Base-by-base conservation (phyloP, 805 yeast species). In the Sugiyamaella mastotermitis region DNA sequence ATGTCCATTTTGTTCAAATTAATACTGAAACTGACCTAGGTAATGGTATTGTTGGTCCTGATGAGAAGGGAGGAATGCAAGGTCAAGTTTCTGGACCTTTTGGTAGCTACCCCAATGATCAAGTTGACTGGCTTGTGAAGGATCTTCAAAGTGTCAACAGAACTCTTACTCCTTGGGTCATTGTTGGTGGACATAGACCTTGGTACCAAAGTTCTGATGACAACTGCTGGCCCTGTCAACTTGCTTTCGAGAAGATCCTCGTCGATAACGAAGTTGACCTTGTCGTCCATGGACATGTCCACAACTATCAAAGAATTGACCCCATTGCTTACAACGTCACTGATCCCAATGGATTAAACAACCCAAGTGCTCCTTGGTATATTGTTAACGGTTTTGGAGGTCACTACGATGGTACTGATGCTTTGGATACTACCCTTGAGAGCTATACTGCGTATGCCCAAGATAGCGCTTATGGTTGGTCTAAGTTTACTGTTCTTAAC, bases 281-380 rank as follows among this genome's bases (percentile, higher is more conserved):
- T 5, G 47, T 46, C 22, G 42, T 48, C n/a, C 33, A 38, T 30
- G 53, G 53, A 11, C 52, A 49, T 33, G 43, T 47, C 22, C 52
- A 46, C 42, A 43, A 45, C 43, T 46, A 48, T 31, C 45, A 48
- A 37, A 40, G 52, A 5, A 30, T 41, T 11, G 31, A 31, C 23
- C 47, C 52, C 9, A 32, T 38, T 15, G 38, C 49, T 2, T 26
- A 39, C 41, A 46, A 46, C 17, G 46, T 40, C 8, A 37, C 42
- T 13, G 56, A 52, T 28, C 51, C 53, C 23, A 49, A 49, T 37
- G 53, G 49, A 27, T 46, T 47, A 33, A 38, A 51, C 42, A 49
- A 52, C 37, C 56, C 56, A 5, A 33, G 44, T 7, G 44, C 55
- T 4, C 56, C 56, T 5, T 42, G 49, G 55, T 52, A 51, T 42